Base-by-base conservation (phyloP, 208 protist genomes). In the Crithidia fasciculata region DNA sequence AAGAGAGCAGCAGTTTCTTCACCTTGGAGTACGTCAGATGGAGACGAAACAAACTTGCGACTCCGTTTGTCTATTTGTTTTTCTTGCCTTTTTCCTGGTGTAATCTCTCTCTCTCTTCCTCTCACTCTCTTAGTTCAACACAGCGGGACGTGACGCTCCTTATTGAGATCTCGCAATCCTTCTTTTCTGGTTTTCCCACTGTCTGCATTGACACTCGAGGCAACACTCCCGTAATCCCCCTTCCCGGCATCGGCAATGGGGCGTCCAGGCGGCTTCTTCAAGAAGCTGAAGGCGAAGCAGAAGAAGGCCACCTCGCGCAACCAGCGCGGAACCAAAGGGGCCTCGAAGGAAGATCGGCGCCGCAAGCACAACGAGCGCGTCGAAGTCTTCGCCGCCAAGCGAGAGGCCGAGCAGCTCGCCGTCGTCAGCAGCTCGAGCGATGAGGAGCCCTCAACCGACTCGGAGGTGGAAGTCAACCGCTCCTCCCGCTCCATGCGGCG, bases 231-330 rank as follows among this genome's bases (percentile, higher is more conserved):
- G 16, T 55, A 55, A 55, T 18, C 5, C 16, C 16, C n/a, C 50
- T 28, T 28, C 28, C 28, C 28, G 1, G 28, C 28, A 28, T 28
- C 28, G 28, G 6, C 37, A 18, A 91, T 94, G 88, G 88, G 88
- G 7, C 91, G 90, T 50, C 85, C 88, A 2, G 89, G 87, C 28
- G 91, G 91, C 3, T 96, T 96, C 76, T 96, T 96, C 71, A 92
- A 92, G 74, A 69, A 80, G 57, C 79, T 96, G 4, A 92, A 93
- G 77, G 81, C 85, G 36, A 93, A 94, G 77, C 83, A 96, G 73
- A 84, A 86, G 61, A 80, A 80, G 36, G 47, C 67, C 18, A 82
- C 77, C 3, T 83, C 80, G 36, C 77, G 79, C 49, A 73, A 64
- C 2, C 74, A 86, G 45, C 88, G 91, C 36, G 91, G 91, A 10